Percentiles rank a stretch among this genome's conserved stretches.
Evolutionary conservation across 139 green algal genomes (phyloP).

Genomic region (Dunaliella primolecta): DNA sequence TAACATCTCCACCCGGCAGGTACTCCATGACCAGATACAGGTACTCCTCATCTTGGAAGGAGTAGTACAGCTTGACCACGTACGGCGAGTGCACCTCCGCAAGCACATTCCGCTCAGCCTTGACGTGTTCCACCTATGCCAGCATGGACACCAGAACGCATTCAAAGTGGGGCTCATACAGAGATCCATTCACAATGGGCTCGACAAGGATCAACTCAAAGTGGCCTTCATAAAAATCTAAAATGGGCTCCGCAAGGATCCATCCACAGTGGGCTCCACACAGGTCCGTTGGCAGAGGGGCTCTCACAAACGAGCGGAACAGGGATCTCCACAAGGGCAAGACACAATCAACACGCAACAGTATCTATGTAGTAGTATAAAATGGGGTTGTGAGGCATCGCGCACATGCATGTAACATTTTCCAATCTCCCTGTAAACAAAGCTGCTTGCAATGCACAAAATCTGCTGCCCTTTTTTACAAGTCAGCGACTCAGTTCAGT

Average conservation of each 20-base stretch:
- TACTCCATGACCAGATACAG: constrained; percentile 99
- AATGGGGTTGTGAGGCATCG: no score
- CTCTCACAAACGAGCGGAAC: no score
- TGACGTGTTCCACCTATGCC: constrained; percentile 90
- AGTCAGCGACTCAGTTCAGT: no score
- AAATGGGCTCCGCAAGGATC: neutral
- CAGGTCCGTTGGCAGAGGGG: no score
- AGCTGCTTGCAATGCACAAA: no score
- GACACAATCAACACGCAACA: no score
- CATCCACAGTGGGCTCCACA: no score
- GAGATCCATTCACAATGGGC: neutral
- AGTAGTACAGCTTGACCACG: constrained; percentile 93
- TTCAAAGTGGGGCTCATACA: neutral
- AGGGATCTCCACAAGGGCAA: no score
- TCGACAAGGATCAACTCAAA: neutral
- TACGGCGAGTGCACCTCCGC: constrained; percentile 85
- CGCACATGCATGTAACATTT: no score
- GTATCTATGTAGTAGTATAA: no score
- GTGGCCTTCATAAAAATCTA: neutral
- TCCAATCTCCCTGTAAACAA: no score
- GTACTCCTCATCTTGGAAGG: constrained; percentile 91
- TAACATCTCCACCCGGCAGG: constrained; percentile 93
- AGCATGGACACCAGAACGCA: neutral
- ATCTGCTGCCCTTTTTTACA: no score
- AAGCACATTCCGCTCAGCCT: constrained; percentile 92